Conservation (phyloP, 108 stramenopile species). For the Phaeodactylum tricornutum region DNA sequence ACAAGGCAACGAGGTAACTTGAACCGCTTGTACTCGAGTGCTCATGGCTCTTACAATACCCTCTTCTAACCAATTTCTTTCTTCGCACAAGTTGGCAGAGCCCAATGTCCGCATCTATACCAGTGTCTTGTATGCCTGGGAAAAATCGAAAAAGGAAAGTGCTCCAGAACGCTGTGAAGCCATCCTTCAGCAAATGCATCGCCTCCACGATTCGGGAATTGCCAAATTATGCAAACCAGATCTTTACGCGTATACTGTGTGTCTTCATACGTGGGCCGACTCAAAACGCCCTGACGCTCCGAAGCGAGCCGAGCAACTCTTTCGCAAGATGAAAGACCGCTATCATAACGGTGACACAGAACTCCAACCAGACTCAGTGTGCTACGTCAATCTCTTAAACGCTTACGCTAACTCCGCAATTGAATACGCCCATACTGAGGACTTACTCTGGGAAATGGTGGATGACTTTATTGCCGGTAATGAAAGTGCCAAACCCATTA, state of each 20-base stretch:
- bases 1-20: conserved; percentile 1
- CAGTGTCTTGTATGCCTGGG: conserved; percentile 29
- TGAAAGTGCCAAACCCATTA: background rate
- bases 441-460: conserved; percentile 8
- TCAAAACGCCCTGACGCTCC: conserved; percentile 4
- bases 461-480: conserved; percentile 2
- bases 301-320: conserved; percentile 3
- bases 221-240: conserved; percentile 4
- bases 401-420: background rate
- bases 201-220: conserved; percentile 1
- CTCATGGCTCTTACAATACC: too few relatives aligned
- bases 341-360: background rate
- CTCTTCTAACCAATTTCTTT: too few relatives aligned
- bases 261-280: conserved; percentile 5
- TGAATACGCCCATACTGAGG: conserved; percentile 1
- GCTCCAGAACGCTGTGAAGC: conserved; percentile 20
- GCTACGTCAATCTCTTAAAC: conserved; percentile 10
- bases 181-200: conserved; percentile 7
- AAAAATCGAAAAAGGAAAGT: conserved; percentile 14
- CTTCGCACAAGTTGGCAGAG: conserved; percentile 1
- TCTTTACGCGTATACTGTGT: conserved; percentile 3
- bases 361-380: conserved; percentile 3
- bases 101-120: conserved; percentile 2
- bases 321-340: conserved; percentile 6
- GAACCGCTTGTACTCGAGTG: too few relatives aligned